phyloP scores from a whole-genome alignment of 345 rosid genomes.

The Eucalyptus microcorys region DNA sequence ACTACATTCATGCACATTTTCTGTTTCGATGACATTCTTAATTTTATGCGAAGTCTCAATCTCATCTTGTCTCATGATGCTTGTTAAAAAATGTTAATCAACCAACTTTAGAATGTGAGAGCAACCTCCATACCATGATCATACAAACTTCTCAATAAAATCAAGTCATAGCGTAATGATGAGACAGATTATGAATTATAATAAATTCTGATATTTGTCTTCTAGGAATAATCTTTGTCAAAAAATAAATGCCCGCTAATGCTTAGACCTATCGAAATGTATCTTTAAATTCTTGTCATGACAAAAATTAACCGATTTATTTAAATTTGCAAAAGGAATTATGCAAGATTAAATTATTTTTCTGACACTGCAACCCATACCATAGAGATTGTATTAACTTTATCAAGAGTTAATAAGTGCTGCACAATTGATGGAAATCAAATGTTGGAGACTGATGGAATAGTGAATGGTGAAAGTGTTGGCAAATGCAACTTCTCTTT shows the following conservation, averaged over 20 bases:
- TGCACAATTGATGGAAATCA: not conserved
- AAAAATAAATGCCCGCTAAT: not conserved
- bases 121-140: not conserved
- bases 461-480: not conserved
- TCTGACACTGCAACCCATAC: not conserved
- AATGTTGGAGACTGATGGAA: not conserved
- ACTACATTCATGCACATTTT: not conserved
- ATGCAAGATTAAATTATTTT: not conserved
- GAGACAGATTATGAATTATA: not conserved
- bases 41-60: not conserved
- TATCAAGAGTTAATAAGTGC: not conserved
- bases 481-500: not conserved
- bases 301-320: not conserved
- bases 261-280: not conserved
- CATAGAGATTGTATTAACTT: not conserved
- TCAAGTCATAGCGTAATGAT: not conserved
- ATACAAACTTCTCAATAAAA: not conserved
- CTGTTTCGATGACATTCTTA: not conserved
- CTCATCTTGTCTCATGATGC: not conserved
- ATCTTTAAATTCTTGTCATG: not conserved
- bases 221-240: not conserved
- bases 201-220: accelerated
- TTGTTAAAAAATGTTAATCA: not conserved
- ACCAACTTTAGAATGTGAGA: not conserved
- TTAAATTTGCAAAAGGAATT: not conserved